Conservation (phyloP, 495 filamentous ascomycete genomes). For the Podospora comata region DNA sequence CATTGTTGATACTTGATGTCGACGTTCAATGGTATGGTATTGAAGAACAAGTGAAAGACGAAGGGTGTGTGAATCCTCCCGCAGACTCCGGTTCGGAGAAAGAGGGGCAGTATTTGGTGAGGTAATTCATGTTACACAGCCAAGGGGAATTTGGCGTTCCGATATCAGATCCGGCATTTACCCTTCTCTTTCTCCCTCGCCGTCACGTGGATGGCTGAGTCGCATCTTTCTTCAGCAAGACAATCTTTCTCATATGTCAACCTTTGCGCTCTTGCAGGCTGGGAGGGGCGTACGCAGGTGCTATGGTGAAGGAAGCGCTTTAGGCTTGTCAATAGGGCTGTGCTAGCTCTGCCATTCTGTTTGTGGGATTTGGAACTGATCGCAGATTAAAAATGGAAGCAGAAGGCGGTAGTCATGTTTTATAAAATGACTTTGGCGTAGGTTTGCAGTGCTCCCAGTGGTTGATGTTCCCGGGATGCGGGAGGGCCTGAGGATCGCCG, state of each 20-base stretch:
- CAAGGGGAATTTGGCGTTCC: neutral
- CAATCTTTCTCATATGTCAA: too few relatives aligned
- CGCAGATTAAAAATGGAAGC: neutral
- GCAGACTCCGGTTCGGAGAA: neutral
- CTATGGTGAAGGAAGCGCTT: neutral
- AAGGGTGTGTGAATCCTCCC: neutral
- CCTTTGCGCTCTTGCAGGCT: too few relatives aligned
- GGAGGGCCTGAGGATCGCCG: slow-evolving; percentile 3
- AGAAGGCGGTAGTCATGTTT: neutral
- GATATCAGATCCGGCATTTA: neutral
- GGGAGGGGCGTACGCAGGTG: too few relatives aligned
- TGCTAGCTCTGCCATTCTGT: neutral
- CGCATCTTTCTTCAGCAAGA: too few relatives aligned
- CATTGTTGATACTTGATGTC: neutral
- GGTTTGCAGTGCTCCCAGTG: neutral
- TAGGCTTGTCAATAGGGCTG: neutral
- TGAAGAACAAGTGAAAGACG: neutral
- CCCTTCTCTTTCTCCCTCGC: neutral
- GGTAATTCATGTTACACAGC: neutral
- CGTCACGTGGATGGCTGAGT: neutral
- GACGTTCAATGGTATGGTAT: neutral
- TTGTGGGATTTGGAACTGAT: too few relatives aligned
- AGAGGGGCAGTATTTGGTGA: neutral
- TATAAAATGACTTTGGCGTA: neutral
- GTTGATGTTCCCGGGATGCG: neutral